Percentiles rank a stretch among this genome's conserved stretches.
Conservation (phyloP, 2,329 filamentous ascomycete species). For the Monascus ruber region DNA sequence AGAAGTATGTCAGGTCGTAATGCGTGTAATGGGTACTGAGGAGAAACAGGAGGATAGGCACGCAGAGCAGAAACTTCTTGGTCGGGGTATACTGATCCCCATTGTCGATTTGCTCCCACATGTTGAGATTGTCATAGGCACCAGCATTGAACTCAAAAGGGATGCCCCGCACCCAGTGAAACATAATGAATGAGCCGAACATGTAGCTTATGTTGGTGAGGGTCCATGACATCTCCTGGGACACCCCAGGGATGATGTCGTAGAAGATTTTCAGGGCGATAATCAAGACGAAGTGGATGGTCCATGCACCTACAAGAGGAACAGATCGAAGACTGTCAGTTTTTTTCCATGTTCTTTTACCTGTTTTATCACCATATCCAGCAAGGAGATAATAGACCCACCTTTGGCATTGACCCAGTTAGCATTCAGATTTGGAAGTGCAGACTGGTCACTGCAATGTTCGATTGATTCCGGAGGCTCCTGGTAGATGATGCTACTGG, state of each 20-base stretch:
- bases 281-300: slow-evolving; percentile 91
- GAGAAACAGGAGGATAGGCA: slow-evolving; percentile 87
- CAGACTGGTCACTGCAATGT: slow-evolving; percentile 93
- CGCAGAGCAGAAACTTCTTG: slow-evolving; percentile 94
- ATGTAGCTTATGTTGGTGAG: slow-evolving; percentile 98
- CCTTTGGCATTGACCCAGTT: slow-evolving; percentile 99
- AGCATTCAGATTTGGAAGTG: slow-evolving; percentile 88
- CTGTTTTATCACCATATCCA: background rate
- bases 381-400: slow-evolving; percentile 38
- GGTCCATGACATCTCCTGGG: slow-evolving; percentile 97
- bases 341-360: background rate
- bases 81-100: slow-evolving; percentile 96
- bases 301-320: slow-evolving; percentile 69
- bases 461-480: slow-evolving; percentile 94
- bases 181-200: slow-evolving; percentile 98
- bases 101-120: slow-evolving; percentile 99
- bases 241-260: slow-evolving; percentile 90
- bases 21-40: slow-evolving; percentile 98
- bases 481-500: slow-evolving; percentile 96
- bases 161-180: slow-evolving; percentile 94
- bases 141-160: slow-evolving; percentile 98
- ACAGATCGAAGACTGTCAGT: slow-evolving; percentile 2
- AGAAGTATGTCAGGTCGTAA: slow-evolving; percentile 94
- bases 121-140: slow-evolving; percentile 98
- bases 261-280: slow-evolving; percentile 87